Percentiles rank a stretch among this genome's conserved stretches.
Conservation (phyloP, 2,329 filamentous ascomycete species). For the Teratosphaeria nubilosa region DNA sequence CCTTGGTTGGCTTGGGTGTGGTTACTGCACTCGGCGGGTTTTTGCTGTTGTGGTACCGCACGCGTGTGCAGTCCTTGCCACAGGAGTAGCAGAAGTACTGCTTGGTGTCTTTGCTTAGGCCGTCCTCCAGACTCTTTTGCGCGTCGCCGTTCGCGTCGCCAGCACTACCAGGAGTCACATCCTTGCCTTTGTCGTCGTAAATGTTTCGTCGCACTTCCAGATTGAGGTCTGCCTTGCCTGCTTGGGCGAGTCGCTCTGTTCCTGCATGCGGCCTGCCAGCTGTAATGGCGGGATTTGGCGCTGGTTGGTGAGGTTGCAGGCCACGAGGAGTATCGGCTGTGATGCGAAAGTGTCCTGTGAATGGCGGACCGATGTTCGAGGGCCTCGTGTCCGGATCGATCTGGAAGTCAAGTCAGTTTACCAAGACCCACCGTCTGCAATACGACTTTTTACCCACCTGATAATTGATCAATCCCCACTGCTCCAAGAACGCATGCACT, state of each 20-base stretch:
- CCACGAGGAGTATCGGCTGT: constrained; percentile 92
- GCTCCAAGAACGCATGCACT: constrained; percentile 93
- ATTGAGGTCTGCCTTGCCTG: constrained; percentile 72
- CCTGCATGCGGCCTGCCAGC: constrained; percentile 51
- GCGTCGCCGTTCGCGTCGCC: constrained; percentile 28
- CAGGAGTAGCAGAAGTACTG: constrained; percentile 79
- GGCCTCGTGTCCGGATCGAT: constrained; percentile 93
- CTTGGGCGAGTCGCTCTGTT: constrained; percentile 62
- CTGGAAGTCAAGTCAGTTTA: constrained; percentile 40
- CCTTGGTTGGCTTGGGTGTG: constrained; percentile 43
- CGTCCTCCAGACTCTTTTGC: constrained; percentile 56
- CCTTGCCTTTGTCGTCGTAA: constrained; percentile 85
- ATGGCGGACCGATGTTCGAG: constrained; percentile 89
- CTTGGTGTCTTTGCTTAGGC: constrained; percentile 49
- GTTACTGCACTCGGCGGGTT: constrained; percentile 37
- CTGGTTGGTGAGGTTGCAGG: constrained; percentile 85
- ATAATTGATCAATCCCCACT: constrained; percentile 98
- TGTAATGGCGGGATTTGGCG: constrained; percentile 57
- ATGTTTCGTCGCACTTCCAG: constrained; percentile 91
- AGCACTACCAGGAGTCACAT: constrained; percentile 50
- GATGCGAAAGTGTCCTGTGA: constrained; percentile 94
- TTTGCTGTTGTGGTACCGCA: constrained; percentile 62
- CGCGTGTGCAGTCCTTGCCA: constrained; percentile 73
- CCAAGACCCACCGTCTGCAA: not conserved
- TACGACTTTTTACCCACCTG: constrained; percentile 49